Evolutionary conservation across 2,329 filamentous ascomycete genomes (phyloP).

Genomic region (Verticillium albo-atrum): DNA sequence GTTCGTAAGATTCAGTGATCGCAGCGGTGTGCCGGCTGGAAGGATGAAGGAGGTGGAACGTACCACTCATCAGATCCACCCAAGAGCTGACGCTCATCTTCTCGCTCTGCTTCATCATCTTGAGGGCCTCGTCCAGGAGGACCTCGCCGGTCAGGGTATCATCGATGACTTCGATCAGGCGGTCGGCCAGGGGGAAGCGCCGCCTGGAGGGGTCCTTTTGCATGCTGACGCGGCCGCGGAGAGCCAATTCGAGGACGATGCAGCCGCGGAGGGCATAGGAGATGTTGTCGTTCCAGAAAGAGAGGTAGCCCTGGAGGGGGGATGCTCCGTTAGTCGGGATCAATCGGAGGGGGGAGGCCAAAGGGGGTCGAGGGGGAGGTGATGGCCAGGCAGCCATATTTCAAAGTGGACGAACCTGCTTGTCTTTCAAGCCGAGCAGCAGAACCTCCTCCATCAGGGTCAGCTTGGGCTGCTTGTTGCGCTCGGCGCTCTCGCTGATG

Average conservation of each 20-base stretch:
- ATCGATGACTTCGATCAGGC: slow-evolving; percentile 94
- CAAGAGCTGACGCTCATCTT: slow-evolving; percentile 99
- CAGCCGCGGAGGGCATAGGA: slow-evolving; percentile 96
- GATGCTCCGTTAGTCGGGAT: background rate
- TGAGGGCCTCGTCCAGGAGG: slow-evolving; percentile 91
- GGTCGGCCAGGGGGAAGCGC: slow-evolving; percentile 87
- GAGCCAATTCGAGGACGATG: slow-evolving; percentile 96
- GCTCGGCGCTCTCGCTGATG: slow-evolving; percentile 93
- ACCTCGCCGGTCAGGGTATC: slow-evolving; percentile 96
- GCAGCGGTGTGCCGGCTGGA: slow-evolving; percentile 1
- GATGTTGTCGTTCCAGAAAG: slow-evolving; percentile 99
- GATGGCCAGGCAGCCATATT: no score
- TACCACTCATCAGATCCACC: slow-evolving; percentile 99
- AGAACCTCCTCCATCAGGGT: slow-evolving; percentile 99
- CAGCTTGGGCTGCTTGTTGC: slow-evolving; percentile 96
- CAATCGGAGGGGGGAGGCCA: background rate
- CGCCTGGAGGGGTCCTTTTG: slow-evolving; percentile 91
- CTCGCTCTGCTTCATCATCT: slow-evolving; percentile 99
- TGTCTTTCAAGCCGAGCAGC: slow-evolving; percentile 93
- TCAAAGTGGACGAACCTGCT: slow-evolving; percentile 66
- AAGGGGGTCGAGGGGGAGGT: no score
- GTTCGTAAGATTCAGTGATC: no score
- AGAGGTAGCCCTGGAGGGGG: slow-evolving; percentile 94
- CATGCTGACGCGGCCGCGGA: slow-evolving; percentile 96
- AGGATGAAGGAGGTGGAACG: slow-evolving; percentile 18